Evolutionary conservation across 2,329 filamentous ascomycete genomes (phyloP), one percentile per base, ranked within the genome.

Genomic region (Aspergillus vadensis): DNA sequence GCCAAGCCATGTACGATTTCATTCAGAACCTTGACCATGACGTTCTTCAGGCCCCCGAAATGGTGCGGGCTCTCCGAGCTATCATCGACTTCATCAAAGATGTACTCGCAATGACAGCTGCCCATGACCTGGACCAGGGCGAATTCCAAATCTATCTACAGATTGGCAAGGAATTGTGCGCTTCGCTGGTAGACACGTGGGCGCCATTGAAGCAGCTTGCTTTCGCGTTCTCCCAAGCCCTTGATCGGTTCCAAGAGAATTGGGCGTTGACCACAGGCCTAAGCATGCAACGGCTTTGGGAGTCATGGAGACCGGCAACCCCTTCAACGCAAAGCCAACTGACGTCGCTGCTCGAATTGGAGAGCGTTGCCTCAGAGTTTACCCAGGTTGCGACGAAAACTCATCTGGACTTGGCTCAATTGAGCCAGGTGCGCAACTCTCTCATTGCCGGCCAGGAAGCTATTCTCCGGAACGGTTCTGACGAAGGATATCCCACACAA

Each of bases 231-330:
- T 78, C 64, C 49, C 67, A 61, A 53, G 66, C 68, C 49, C 75
- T 83, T 47, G 78, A 78, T 41, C 82, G 82, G 53, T 94, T 96
- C 70, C 82, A 85, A 23, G 83, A 86, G 15, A 87, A 86, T 2
- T 93, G 92, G 78, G 86, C 87, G 58, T 78, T 96, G 14, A 87
- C 82, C 0, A 92, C 89, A 2, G 92, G 92, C 0, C 79, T 92
- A 12, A 88, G 86, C 65, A 95, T 96, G 90, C 90, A 95, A 70
- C 74, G 79, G 8, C 81, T 96, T 5, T 96, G 93, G 94, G 84
- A 85, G 44, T 70, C 80, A 1, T 85, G 96, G 69, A 85, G 90
- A 56, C 91, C 92, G 32, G 70, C 70, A 10, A 84, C 82, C 3
- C 79, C 84, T 47, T 66, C 70, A 15, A 73, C 71, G 25, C 66